phyloP scores from a whole-genome alignment of 306 rosid species.

The Vicia faba region DNA sequence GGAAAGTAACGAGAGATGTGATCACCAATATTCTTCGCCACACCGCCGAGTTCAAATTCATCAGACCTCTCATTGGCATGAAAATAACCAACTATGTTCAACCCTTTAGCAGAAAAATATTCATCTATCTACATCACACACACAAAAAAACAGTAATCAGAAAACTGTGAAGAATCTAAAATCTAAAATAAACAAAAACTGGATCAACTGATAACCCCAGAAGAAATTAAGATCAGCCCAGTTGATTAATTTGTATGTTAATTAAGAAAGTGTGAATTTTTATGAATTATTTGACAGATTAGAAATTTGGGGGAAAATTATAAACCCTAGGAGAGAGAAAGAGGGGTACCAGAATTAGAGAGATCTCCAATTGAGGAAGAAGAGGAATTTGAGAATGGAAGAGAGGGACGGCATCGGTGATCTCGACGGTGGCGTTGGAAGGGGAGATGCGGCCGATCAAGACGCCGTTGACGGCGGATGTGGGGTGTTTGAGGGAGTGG shows the following conservation, averaged over 20 bases:
- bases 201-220: not conserved
- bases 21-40: conserved; percentile 85
- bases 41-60: conserved; percentile 72
- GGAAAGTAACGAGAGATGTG: conserved; percentile 85
- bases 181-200: not conserved
- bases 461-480: conserved; percentile 87
- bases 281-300: not conserved
- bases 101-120: conserved; percentile 66
- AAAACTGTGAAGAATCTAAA: not conserved
- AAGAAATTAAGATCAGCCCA: conserved; percentile 10
- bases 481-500: conserved; percentile 78
- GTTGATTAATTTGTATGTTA: not conserved
- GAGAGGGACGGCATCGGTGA: conserved; percentile 89
- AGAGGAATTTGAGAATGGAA: conserved; percentile 89
- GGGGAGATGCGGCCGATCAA: conserved; percentile 80
- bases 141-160: not conserved
- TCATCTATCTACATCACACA: conserved; percentile 73
- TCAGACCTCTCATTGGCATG: conserved; percentile 97
- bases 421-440: conserved; percentile 64
- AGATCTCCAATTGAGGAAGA: conserved; percentile 94
- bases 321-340: conserved; percentile 26
- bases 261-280: conserved; percentile 9
- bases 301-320: not conserved
- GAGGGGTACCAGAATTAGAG: conserved; percentile 86
- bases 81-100: conserved; percentile 81